These are phyloP conservation scores for Jackrogersella minutella DNA, from an alignment of 495 filamentous ascomycete species.

Conservation along the genomic window DNA sequence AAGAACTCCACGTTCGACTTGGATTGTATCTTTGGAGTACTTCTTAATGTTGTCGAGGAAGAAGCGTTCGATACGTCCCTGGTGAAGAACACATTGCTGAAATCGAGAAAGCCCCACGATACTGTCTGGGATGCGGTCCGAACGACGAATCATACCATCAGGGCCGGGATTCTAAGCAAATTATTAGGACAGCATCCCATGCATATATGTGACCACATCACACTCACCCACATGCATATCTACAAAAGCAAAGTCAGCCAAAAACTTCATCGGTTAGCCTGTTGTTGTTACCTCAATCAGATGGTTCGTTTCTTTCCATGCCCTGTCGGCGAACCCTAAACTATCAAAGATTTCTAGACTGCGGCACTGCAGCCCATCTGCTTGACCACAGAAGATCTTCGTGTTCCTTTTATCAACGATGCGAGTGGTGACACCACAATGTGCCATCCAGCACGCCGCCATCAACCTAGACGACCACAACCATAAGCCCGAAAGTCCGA, in stretches of 20 bases:
- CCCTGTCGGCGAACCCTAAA: conserved; percentile 68
- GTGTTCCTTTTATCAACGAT: conserved; percentile 69
- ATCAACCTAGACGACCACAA: conserved; percentile 52
- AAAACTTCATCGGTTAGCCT: background rate
- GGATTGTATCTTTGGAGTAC: conserved; percentile 56
- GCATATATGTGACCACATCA: background rate
- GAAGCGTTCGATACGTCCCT: conserved; percentile 65
- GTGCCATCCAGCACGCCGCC: conserved; percentile 69
- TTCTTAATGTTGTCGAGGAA: conserved; percentile 60
- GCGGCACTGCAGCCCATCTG: conserved; percentile 63
- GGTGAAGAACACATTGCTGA: conserved; percentile 62
- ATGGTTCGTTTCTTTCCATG: conserved; percentile 66
- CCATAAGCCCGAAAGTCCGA: background rate
- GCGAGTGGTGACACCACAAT: conserved; percentile 63
- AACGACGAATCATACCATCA: conserved; percentile 62
- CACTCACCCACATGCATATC: conserved; percentile 42
- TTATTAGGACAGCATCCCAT: conserved; percentile 23
- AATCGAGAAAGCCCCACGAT: conserved; percentile 61
- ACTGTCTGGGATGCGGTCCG: conserved; percentile 59
- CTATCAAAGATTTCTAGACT: conserved; percentile 73
- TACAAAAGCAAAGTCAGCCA: conserved; percentile 45
- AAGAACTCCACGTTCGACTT: conserved; percentile 59
- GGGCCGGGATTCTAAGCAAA: conserved; percentile 55
- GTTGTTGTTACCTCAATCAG: conserved; percentile 48
- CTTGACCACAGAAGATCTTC: conserved; percentile 66